A percentile compares a stretch with the other conserved stretches of the same genome.
Evolutionary conservation across 768 basidiomycete genomes (phyloP).

Genomic region (Trametes coccinea): DNA sequence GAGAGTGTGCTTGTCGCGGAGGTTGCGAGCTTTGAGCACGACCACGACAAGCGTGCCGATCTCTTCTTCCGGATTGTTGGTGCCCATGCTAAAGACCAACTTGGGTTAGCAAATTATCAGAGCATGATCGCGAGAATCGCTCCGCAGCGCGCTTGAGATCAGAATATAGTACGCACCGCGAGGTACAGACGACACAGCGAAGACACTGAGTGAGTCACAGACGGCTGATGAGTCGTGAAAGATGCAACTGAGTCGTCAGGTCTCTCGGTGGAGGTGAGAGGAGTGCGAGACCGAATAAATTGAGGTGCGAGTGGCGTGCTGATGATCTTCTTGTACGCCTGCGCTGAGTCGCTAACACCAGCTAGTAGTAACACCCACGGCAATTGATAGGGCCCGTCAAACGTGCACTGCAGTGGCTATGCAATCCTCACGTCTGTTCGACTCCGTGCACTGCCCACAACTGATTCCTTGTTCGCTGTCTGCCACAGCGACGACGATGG

Average conservation of each 20-base stretch:
- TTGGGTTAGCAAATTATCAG: not conserved
- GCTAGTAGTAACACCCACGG: not conserved
- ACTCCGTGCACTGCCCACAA: not conserved
- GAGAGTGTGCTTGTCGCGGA: conserved; percentile 80
- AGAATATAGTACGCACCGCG: too few relatives aligned
- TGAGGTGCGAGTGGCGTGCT: not conserved
- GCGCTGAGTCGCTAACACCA: not conserved
- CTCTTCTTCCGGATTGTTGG: conserved; percentile 24
- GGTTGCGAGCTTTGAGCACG: conserved; percentile 80
- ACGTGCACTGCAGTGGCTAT: not conserved
- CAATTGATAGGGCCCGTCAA: not conserved
- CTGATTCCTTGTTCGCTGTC: not conserved
- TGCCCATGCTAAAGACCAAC: conserved; percentile 6
- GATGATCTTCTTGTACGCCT: not conserved
- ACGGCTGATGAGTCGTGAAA: not conserved
- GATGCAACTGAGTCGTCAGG: not conserved
- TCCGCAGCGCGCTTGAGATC: too few relatives aligned
- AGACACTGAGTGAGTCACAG: not conserved
- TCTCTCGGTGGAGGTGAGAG: not conserved
- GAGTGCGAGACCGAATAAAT: not conserved
- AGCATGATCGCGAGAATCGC: not conserved
- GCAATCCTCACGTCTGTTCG: not conserved
- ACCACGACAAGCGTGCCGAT: conserved; percentile 85
- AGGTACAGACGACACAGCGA: too few relatives aligned
- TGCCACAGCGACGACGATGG: not conserved